Evolutionary conservation across 441 rosid species (phyloP).

Genomic region (Codiaeum variegatum): DNA sequence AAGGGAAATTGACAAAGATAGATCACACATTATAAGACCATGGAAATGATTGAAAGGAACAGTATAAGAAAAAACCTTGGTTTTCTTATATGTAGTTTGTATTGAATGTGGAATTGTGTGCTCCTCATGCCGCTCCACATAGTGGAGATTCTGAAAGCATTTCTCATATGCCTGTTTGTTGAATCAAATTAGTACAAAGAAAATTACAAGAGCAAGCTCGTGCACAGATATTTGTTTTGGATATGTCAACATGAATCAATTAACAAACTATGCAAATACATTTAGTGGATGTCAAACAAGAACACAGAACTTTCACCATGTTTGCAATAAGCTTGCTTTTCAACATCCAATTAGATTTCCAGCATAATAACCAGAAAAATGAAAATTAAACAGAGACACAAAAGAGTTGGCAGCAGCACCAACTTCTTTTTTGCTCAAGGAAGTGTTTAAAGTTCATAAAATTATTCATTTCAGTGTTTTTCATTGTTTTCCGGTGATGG

Average conservation of each 20-base stretch:
- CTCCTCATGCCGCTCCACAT: conserved; percentile 80
- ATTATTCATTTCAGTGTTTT: too few species aligned
- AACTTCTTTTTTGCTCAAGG: too few species aligned
- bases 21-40: background rate
- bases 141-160: conserved; percentile 92
- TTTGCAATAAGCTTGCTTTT: background rate
- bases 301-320: background rate
- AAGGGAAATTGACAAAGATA: background rate
- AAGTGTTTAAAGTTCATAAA: too few species aligned
- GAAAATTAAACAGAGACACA: background rate
- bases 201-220: background rate
- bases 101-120: conserved; percentile 92
- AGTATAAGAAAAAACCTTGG: conserved; percentile 49
- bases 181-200: conserved; percentile 7
- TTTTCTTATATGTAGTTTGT: conserved; percentile 77
- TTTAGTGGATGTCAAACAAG: background rate
- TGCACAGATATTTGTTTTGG: too few species aligned
- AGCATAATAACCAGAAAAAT: background rate
- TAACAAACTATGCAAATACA: background rate
- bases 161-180: conserved; percentile 75
- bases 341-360: background rate
- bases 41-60: background rate
- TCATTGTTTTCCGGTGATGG: too few species aligned
- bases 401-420: background rate
- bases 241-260: background rate